phyloP scores from a whole-genome alignment of 1,284 basidiomycete genomes.

The Abortiporus biennis region DNA sequence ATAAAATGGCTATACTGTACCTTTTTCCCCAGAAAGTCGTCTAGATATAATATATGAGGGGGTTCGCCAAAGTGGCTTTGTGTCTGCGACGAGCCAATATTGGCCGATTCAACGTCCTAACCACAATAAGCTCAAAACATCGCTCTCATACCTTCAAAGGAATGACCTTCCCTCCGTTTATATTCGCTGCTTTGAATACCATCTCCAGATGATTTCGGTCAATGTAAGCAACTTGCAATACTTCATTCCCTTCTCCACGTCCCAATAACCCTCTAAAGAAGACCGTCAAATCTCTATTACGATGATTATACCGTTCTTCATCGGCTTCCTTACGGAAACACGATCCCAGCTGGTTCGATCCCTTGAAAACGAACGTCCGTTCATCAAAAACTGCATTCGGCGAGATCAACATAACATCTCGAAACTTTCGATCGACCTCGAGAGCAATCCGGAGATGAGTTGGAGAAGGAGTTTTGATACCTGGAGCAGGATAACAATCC shows the following conservation, averaged over 20 bases:
- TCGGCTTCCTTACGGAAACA: constrained; percentile 11
- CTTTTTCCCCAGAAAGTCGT: no score
- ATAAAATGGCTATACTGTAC: no score
- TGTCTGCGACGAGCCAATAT: no score
- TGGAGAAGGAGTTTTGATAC: neutral
- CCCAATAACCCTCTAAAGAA: constrained; percentile 7
- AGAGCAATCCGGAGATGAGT: constrained; percentile 9
- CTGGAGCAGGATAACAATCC: constrained; percentile 7
- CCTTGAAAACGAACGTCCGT: constrained; percentile 8
- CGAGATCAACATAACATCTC: constrained; percentile 6
- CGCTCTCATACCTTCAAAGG: no score
- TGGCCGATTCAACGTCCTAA: no score
- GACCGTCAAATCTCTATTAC: constrained; percentile 2
- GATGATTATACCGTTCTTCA: constrained; percentile 4
- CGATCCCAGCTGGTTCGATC: constrained; percentile 9
- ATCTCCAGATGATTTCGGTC: no score
- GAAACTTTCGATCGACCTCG: neutral
- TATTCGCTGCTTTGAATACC: no score
- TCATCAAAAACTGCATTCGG: constrained; percentile 8
- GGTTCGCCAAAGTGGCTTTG: no score
- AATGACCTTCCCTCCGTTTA: no score
- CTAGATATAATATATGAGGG: no score
- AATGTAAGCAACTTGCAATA: constrained; percentile 7
- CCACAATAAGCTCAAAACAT: no score
- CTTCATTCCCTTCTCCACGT: constrained; percentile 8